Percentiles rank a stretch among this genome's conserved stretches.
phyloP scores from a whole-genome alignment of 768 basidiomycete genomes.

The Macrolepiota dolichaula region DNA sequence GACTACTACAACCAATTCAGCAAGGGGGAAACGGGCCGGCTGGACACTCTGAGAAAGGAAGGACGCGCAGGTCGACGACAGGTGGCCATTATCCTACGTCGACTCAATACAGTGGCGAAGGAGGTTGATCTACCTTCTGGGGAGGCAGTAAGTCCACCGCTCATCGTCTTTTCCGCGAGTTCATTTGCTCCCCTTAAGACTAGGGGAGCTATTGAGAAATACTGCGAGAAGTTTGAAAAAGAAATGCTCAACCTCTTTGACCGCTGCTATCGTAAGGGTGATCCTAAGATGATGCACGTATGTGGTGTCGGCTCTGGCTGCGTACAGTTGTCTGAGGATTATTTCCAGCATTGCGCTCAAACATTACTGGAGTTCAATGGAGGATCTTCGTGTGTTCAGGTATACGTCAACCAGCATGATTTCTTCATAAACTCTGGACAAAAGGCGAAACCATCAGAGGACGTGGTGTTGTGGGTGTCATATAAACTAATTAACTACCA shows the following conservation, averaged over 20 bases:
- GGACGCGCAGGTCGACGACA: constrained; percentile 86
- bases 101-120: constrained; percentile 84
- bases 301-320: constrained; percentile 18
- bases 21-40: constrained; percentile 68
- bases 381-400: constrained; percentile 93
- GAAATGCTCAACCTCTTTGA: constrained; percentile 97
- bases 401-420: constrained; percentile 99
- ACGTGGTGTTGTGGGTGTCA: constrained; percentile 50
- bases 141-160: constrained; percentile 55
- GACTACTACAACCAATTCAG: constrained; percentile 93
- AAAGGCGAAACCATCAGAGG: constrained; percentile 52
- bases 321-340: neutral
- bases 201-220: constrained; percentile 89
- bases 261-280: constrained; percentile 91
- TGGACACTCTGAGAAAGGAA: constrained; percentile 80
- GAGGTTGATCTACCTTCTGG: constrained; percentile 87
- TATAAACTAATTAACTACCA: neutral
- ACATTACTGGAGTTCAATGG: constrained; percentile 98
- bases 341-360: constrained; percentile 90
- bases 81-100: constrained; percentile 82
- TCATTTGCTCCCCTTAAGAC: constrained; percentile 46
- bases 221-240: constrained; percentile 98
- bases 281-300: constrained; percentile 99
- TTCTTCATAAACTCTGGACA: constrained; percentile 96
- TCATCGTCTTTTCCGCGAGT: neutral